Evolutionary conservation across 352 stramenopile species (phyloP).

Genomic region (Globisporangium carolinianum): DNA sequence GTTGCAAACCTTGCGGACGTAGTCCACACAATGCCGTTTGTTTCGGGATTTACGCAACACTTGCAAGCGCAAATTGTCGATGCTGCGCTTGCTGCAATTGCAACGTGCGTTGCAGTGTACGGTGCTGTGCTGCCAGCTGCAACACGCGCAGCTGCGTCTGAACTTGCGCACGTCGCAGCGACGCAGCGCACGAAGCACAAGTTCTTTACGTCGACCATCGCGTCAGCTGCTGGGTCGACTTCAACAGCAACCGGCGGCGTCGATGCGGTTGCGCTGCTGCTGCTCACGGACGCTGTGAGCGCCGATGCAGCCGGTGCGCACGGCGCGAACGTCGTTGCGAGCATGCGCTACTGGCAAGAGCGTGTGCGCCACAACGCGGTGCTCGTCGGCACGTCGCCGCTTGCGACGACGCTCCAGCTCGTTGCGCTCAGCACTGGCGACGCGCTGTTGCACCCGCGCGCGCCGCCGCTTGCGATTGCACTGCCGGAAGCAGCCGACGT

Average conservation of each 20-base stretch:
- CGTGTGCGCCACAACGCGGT: slow-evolving; percentile 10
- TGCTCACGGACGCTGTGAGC: slow-evolving; percentile 51
- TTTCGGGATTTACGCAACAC: slow-evolving; percentile 45
- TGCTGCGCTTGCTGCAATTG: slow-evolving; percentile 42
- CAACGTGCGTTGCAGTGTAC: slow-evolving; percentile 52
- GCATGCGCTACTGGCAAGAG: slow-evolving; percentile 50
- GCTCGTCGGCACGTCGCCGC: slow-evolving; percentile 16
- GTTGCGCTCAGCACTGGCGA: slow-evolving; percentile 59
- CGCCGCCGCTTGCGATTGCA: slow-evolving; percentile 55
- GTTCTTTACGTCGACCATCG: slow-evolving; percentile 4
- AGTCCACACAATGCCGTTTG: slow-evolving; percentile 28
- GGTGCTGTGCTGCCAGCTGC: slow-evolving; percentile 44
- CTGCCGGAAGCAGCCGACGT: slow-evolving; percentile 26
- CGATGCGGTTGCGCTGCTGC: slow-evolving; percentile 37
- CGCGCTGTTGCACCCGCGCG: slow-evolving; percentile 63
- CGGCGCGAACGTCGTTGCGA: slow-evolving; percentile 42
- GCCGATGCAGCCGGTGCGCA: slow-evolving; percentile 47
- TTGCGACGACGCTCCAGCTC: slow-evolving; percentile 33
- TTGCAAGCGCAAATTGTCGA: slow-evolving; percentile 38
- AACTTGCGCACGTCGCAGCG: slow-evolving; percentile 36
- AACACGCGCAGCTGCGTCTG: slow-evolving; percentile 31
- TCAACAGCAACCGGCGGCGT: slow-evolving; percentile 12
- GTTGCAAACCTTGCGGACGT: slow-evolving; percentile 40
- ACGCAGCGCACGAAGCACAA: slow-evolving; percentile 25
- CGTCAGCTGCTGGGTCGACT: neutral